Percentiles rank a stretch among this genome's conserved stretches.
These are phyloP conservation scores for Raphanus hybrid DNA, from an alignment of 441 rosid genomes.

Conservation along the genomic window DNA sequence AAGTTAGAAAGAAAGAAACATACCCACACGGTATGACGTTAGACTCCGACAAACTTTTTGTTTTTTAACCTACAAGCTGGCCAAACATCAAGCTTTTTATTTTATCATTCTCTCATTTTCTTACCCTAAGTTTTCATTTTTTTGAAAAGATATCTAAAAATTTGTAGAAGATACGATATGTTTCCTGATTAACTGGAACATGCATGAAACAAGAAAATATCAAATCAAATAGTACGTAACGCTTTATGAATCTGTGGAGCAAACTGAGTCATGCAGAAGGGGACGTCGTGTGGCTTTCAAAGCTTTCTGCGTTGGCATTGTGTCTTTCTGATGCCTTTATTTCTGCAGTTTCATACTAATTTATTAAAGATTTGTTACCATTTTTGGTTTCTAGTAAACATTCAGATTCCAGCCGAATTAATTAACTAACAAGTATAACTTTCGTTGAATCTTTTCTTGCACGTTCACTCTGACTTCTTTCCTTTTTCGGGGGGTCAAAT, in stretches of 20 bases:
- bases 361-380: too few relatives aligned
- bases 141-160: background rate
- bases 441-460: background rate
- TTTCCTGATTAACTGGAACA: constrained; percentile 1
- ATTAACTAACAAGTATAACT: background rate
- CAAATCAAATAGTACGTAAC: background rate
- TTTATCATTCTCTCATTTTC: background rate
- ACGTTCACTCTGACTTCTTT: background rate
- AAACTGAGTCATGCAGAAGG: too few relatives aligned
- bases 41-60: constrained; percentile 17
- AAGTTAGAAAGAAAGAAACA: constrained; percentile 3
- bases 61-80: constrained; percentile 30
- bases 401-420: too few relatives aligned
- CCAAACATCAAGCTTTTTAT: constrained; percentile 2
- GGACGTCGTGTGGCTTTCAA: too few relatives aligned
- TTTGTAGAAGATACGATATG: constrained; percentile 7
- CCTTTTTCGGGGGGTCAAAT: background rate
- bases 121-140: background rate
- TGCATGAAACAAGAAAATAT: too few relatives aligned
- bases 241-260: too few relatives aligned
- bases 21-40: constrained; percentile 30
- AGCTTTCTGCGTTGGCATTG: too few relatives aligned
- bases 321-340: too few relatives aligned
- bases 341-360: too few relatives aligned
- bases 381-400: too few relatives aligned